phyloP scores from a whole-genome alignment of 345 rosid genomes.

The Populus euphratica region DNA sequence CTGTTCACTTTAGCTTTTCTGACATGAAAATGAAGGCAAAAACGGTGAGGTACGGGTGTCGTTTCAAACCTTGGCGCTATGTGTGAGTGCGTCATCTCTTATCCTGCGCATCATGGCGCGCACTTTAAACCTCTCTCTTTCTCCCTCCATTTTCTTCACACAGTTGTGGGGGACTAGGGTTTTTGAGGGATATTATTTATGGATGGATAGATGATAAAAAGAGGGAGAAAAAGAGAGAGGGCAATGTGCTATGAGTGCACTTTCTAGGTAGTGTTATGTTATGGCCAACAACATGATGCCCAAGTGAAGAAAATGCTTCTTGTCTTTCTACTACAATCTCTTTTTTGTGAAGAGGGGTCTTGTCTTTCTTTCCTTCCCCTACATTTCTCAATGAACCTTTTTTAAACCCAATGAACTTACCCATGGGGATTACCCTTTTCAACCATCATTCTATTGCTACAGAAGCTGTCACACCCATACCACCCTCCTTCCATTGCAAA shows the following conservation, averaged over 20 bases:
- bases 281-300: slow-evolving; percentile 89
- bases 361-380: slow-evolving; percentile 8
- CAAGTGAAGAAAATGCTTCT: slow-evolving; percentile 46
- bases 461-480: slow-evolving; percentile 47
- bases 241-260: slow-evolving; percentile 31
- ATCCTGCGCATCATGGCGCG: slow-evolving; percentile 34
- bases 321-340: slow-evolving; percentile 26
- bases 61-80: neutral
- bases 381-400: slow-evolving; percentile 1
- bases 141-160: neutral
- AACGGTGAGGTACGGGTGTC: neutral
- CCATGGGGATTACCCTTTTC: slow-evolving; percentile 14
- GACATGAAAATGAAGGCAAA: slow-evolving; percentile 4
- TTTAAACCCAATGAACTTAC: slow-evolving; percentile 25
- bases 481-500: neutral
- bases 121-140: slow-evolving; percentile 27
- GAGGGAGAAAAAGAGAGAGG: neutral
- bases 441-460: slow-evolving; percentile 40
- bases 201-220: no score
- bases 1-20: slow-evolving; percentile 23
- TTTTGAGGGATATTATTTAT: no score
- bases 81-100: neutral
- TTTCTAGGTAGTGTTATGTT: slow-evolving; percentile 34
- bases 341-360: neutral
- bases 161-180: no score